Percentiles rank a stretch among this genome's conserved stretches.
phyloP scores from a whole-genome alignment of 306 rosid species.

The Albizia julibrissin region DNA sequence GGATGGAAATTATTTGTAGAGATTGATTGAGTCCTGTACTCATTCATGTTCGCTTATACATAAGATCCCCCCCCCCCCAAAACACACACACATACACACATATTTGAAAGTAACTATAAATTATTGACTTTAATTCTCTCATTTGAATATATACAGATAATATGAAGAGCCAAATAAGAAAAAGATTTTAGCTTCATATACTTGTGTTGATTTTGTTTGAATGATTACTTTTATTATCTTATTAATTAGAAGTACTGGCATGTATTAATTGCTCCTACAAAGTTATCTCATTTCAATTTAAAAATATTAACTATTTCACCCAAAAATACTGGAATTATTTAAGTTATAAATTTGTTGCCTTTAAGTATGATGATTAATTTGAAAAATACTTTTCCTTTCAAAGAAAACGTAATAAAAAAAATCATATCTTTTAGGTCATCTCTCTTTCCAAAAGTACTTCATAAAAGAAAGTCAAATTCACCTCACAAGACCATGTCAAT shows the following conservation, averaged over 20 bases:
- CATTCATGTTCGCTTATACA: slow-evolving; percentile 23
- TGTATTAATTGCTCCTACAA: no score
- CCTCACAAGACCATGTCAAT: neutral
- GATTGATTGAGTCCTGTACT: neutral
- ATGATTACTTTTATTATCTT: slow-evolving; percentile 2
- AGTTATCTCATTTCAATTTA: no score
- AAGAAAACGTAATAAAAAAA: neutral
- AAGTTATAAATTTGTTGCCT: neutral
- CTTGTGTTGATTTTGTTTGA: neutral
- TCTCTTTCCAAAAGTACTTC: neutral
- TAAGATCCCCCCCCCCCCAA: no score
- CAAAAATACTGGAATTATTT: neutral
- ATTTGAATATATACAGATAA: neutral
- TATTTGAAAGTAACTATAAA: neutral
- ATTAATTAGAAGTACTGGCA: neutral
- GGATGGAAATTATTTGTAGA: neutral
- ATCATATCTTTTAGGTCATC: neutral
- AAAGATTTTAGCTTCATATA: neutral
- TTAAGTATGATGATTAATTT: neutral
- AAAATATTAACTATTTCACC: neutral
- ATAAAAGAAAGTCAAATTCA: neutral
- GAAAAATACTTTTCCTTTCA: neutral
- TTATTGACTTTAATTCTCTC: neutral
- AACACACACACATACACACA: neutral
- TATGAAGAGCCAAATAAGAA: neutral